These are phyloP conservation scores for Pyrenochaeta sp. DNA, from an alignment of 2,329 filamentous ascomycete species.

Conservation along the genomic window DNA sequence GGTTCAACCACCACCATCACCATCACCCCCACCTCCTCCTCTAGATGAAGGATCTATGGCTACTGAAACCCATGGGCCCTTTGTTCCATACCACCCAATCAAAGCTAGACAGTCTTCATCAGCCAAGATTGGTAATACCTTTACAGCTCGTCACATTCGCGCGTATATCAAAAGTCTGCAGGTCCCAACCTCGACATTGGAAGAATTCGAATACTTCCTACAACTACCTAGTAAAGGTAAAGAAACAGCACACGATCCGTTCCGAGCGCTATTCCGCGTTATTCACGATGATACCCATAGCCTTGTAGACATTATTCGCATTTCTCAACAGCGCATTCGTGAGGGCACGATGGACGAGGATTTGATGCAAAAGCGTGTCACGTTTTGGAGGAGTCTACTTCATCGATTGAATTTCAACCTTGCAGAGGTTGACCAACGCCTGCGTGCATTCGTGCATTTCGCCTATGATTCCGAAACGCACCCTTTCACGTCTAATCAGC, in stretches of 20 bases:
- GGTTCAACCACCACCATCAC: not conserved
- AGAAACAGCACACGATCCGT: constrained; percentile 12
- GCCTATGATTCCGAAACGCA: constrained; percentile 6
- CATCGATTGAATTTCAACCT: constrained; percentile 18
- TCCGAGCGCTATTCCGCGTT: constrained; percentile 17
- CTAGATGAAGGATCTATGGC: not conserved
- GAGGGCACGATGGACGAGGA: constrained; percentile 23
- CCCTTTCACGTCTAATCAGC: constrained; percentile 1
- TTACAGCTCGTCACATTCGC: constrained; percentile 3
- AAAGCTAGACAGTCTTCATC: constrained; percentile 14
- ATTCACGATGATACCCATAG: constrained; percentile 20
- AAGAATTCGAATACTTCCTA: constrained; percentile 20
- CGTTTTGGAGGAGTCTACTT: constrained; percentile 22
- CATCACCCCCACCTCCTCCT: not conserved
- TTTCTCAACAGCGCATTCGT: constrained; percentile 23
- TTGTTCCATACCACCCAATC: constrained; percentile 17
- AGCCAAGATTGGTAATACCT: constrained; percentile 1
- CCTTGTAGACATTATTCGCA: constrained; percentile 19
- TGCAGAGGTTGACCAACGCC: constrained; percentile 13
- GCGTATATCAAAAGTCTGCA: constrained; percentile 13
- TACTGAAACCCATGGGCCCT: constrained; percentile 9
- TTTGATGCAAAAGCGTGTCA: constrained; percentile 25
- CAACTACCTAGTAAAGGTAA: constrained; percentile 13
- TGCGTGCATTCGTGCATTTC: constrained; percentile 16
- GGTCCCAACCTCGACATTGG: constrained; percentile 14